A percentile compares a stretch with the other conserved stretches of the same genome.
Conservation (phyloP, 257 asterid genomes). For the Solanum piurae region DNA sequence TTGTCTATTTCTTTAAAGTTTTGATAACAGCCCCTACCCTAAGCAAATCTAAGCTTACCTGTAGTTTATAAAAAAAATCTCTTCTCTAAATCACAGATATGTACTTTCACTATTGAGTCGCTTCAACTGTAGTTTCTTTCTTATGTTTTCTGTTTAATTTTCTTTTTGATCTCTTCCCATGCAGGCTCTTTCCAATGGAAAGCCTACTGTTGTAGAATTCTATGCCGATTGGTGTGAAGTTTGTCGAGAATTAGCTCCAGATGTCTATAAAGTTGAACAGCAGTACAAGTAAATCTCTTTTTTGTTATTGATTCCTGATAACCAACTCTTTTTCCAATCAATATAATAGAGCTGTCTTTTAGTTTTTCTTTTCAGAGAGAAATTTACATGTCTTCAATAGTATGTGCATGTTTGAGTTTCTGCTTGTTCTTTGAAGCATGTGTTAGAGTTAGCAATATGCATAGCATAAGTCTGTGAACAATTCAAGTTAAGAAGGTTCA, state of each 20-base stretch:
- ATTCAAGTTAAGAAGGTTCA: background rate
- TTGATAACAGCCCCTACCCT: background rate
- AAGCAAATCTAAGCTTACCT: background rate
- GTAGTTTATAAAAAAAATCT: background rate
- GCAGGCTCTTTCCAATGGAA: conserved; percentile 86
- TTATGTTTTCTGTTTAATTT: background rate
- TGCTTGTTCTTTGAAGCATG: background rate
- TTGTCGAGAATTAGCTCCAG: conserved; percentile 81
- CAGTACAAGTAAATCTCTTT: conserved; percentile 53
- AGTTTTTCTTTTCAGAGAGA: background rate
- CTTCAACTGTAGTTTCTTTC: background rate
- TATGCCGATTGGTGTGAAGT: conserved; percentile 99
- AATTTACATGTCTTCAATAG: background rate
- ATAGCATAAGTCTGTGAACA: background rate
- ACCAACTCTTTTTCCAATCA: background rate
- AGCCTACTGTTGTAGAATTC: conserved; percentile 97
- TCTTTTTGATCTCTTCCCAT: background rate
- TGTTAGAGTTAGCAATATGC: background rate
- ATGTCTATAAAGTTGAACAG: conserved; percentile 78
- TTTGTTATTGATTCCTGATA: background rate
- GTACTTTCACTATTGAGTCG: background rate
- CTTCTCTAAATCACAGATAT: background rate
- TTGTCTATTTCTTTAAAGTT: background rate
- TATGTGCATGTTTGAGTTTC: background rate
- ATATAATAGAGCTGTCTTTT: background rate